These are phyloP conservation scores for Solanum chaucha DNA, from an alignment of 257 asterid genomes.

Conservation along the genomic window DNA sequence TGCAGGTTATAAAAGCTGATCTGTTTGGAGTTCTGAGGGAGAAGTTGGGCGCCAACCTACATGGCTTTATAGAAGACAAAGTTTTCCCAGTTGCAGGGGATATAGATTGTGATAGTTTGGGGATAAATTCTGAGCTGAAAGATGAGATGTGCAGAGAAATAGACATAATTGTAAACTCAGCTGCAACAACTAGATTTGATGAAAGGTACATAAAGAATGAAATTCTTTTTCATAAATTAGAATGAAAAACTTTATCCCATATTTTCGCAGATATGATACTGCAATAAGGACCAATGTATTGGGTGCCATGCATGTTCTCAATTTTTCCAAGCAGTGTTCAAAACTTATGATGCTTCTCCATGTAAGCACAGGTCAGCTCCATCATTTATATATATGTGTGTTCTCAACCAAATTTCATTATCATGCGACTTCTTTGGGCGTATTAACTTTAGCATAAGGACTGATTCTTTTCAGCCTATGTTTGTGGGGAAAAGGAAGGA, in stretches of 20 bases:
- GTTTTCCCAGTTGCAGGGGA: neutral
- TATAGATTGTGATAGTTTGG: too few relatives aligned
- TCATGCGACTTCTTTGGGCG: neutral
- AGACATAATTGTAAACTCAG: constrained; percentile 47
- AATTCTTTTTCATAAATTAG: too few relatives aligned
- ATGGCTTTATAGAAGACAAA: too few relatives aligned
- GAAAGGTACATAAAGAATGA: constrained; percentile 4
- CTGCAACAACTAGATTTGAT: constrained; percentile 46
- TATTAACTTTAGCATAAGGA: too few relatives aligned
- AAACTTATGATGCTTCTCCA: too few relatives aligned
- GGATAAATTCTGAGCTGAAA: too few relatives aligned
- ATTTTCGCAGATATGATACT: constrained; percentile 2
- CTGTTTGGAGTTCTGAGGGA: constrained; percentile 34
- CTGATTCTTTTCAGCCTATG: constrained; percentile 19
- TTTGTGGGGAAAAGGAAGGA: constrained; percentile 14
- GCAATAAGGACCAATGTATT: constrained; percentile 1
- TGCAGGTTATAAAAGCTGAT: constrained; percentile 23
- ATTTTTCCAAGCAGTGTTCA: too few relatives aligned
- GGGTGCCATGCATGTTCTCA: too few relatives aligned
- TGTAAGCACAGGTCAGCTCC: constrained; percentile 9
- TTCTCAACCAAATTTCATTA: too few relatives aligned
- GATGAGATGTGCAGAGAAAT: too few relatives aligned
- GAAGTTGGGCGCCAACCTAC: constrained; percentile 4
- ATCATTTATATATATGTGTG: neutral
- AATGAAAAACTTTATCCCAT: too few relatives aligned